Conservation (phyloP, 495 filamentous ascomycete genomes). For the Penicillium goetzii region DNA sequence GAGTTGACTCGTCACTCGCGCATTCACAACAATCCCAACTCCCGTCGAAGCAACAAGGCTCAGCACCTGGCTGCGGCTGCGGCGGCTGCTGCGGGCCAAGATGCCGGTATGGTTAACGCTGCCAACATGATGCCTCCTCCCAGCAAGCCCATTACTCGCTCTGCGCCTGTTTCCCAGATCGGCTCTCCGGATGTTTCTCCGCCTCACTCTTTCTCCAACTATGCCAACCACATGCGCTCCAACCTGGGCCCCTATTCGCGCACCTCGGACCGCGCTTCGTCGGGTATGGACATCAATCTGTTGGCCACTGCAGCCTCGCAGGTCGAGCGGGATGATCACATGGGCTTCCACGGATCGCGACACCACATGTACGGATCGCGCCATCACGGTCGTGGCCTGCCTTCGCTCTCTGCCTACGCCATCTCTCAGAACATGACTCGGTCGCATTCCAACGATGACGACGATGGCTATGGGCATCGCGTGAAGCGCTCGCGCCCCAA, state of each 20-base stretch:
- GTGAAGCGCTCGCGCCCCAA: conserved; percentile 88
- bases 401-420: conserved; percentile 82
- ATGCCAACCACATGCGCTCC: conserved; percentile 65
- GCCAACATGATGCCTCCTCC: conserved; percentile 75
- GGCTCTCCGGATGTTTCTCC: conserved; percentile 95
- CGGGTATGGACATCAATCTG: conserved; percentile 79
- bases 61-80: conserved; percentile 63
- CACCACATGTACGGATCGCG: conserved; percentile 60
- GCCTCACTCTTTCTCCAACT: conserved; percentile 83
- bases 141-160: conserved; percentile 71
- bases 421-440: conserved; percentile 83
- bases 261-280: conserved; percentile 50
- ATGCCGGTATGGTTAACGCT: conserved; percentile 53
- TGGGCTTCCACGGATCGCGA: conserved; percentile 42
- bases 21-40: conserved; percentile 99
- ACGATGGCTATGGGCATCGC: conserved; percentile 69
- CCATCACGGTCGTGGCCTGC: conserved; percentile 67
- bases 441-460: conserved; percentile 86
- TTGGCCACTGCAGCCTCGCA: conserved; percentile 89
- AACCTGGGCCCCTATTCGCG: conserved; percentile 69
- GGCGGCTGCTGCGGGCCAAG: conserved; percentile 54
- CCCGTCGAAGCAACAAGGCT: conserved; percentile 88
- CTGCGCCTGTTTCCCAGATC: conserved; percentile 86
- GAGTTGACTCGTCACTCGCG: conserved; percentile 95
- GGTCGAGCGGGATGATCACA: conserved; percentile 78